Base-by-base conservation (phyloP, 495 filamentous ascomycete species). In the Hypoxylon cercidicola region DNA sequence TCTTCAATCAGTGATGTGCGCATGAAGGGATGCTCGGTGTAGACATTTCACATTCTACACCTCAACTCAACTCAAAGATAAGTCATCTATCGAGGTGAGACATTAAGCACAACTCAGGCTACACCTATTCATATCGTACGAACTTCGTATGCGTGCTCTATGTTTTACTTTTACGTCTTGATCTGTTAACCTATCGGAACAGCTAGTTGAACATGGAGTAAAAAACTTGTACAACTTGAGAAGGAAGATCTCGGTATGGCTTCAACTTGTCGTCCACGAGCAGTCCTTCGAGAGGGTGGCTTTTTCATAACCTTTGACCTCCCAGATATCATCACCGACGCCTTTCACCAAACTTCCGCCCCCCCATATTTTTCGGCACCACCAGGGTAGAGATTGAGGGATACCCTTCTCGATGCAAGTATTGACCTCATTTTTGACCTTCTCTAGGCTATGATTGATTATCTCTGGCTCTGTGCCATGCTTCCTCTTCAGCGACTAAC, bases 271-370 rank as follows among this genome's bases (percentile, higher is more conserved):
- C 66, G 9, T 48, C 62, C 0, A 72, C 23, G 21, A 72, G 48
- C 25, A 72, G 50, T 9, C 55, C 59, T 2, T 60, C 56, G 0
- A 72, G 0, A 72, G 54, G 3, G 21, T 70, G 9, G 50, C 51
- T 47, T 72, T 72, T 34, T 58, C 30, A 15, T 70, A 70, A 4
- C 66, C 62, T 12, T 69, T 46, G 2, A 72, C 62, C 7, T 72
- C 69, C 69, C 69, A 70, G 15, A 72, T 60, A n/a, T 72, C 68
- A 2, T 53, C 25, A 15, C 55, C 47, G 4, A 70, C 28, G 10
- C 49, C 43, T 11, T 54, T 55, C 16, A 58, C 45, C 12, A 63
- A 4, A 0, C 43, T 48, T 15, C 69, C 69, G 16, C 45, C 47
- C 0, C 58, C 69, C 69, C 69, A 72, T 2, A 58, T 18, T 18